phyloP scores from a whole-genome alignment of 2,329 filamentous ascomycete species.

The Fusarium dlaminii region DNA sequence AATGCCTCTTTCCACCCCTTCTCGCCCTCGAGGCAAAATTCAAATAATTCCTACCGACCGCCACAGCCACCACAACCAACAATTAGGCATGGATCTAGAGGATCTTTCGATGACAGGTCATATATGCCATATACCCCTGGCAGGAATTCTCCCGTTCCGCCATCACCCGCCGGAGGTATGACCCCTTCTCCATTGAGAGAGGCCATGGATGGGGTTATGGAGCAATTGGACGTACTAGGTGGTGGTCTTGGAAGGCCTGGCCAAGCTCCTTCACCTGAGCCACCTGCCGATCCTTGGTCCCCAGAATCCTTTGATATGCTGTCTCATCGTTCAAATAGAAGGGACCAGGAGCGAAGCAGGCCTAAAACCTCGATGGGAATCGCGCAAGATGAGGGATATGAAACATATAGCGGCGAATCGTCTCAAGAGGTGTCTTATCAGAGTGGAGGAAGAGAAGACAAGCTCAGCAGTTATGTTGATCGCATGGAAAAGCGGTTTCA shows the following conservation, averaged over 20 bases:
- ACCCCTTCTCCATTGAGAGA: conserved; percentile 93
- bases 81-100: conserved; percentile 34
- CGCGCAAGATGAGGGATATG: conserved; percentile 69
- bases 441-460: conserved; percentile 58
- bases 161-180: conserved; percentile 72
- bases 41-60: conserved; percentile 50
- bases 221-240: conserved; percentile 85
- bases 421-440: conserved; percentile 59
- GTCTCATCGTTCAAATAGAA: conserved; percentile 42
- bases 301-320: conserved; percentile 82
- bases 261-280: conserved; percentile 63
- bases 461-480: conserved; percentile 87
- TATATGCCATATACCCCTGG: conserved; percentile 59
- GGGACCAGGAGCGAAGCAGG: conserved; percentile 40
- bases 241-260: conserved; percentile 59
- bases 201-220: conserved; percentile 98
- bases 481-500: conserved; percentile 88
- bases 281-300: conserved; percentile 81
- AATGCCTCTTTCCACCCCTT: conserved; percentile 47
- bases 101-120: conserved; percentile 48
- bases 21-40: conserved; percentile 50
- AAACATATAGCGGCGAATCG: conserved; percentile 65
- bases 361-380: conserved; percentile 82
- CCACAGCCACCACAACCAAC: conserved; percentile 27
- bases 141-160: conserved; percentile 70